A percentile compares a stretch with the other conserved stretches of the same genome.
phyloP scores from a whole-genome alignment of 2,329 filamentous ascomycete genomes.

The Chaetomium olivaceum region DNA sequence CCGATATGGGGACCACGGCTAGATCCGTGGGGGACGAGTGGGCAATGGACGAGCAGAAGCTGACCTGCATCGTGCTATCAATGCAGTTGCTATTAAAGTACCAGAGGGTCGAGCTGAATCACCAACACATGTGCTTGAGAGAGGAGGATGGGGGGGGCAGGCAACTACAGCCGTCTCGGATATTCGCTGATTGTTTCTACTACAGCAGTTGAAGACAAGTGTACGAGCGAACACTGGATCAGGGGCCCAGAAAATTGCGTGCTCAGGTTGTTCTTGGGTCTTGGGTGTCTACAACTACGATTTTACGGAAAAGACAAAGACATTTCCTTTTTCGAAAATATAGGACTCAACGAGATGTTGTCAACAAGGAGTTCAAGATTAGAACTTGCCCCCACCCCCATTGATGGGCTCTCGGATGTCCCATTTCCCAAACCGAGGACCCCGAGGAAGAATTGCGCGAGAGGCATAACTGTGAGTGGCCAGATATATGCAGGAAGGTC shows the following conservation, averaged over 20 bases:
- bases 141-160: background rate
- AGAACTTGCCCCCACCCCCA: background rate
- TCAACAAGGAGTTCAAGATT: background rate
- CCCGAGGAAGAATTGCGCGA: background rate
- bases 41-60: background rate
- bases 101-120: too few relatives aligned
- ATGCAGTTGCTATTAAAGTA: background rate
- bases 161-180: background rate
- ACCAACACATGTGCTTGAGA: background rate
- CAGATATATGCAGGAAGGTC: background rate
- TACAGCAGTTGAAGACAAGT: background rate
- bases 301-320: too few relatives aligned
- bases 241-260: background rate
- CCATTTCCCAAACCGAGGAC: background rate
- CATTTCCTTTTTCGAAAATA: background rate
- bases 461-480: background rate
- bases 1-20: background rate
- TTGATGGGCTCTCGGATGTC: background rate
- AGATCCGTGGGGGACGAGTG: background rate
- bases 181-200: background rate
- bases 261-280: too few relatives aligned
- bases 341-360: background rate
- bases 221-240: background rate
- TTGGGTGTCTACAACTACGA: background rate
- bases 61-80: constrained; percentile 6